These are phyloP conservation scores for Eutrema yunnanense DNA, from an alignment of 345 rosid species.

Conservation along the genomic window DNA sequence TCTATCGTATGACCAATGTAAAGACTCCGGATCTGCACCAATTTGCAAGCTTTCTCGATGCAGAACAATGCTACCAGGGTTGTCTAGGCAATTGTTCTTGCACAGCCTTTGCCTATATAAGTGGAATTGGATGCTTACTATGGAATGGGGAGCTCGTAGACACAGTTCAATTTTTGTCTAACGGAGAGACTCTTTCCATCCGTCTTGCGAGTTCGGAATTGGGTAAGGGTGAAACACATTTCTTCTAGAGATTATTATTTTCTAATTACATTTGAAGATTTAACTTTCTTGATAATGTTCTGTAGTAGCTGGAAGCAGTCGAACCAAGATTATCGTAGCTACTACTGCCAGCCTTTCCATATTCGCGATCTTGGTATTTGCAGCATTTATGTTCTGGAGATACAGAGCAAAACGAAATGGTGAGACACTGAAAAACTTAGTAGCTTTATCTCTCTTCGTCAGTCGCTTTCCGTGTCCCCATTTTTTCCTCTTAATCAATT, in stretches of 20 bases:
- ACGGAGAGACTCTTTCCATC: slow-evolving; percentile 15
- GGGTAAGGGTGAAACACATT: slow-evolving; percentile 13
- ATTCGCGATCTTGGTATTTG: neutral
- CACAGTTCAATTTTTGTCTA: slow-evolving; percentile 12
- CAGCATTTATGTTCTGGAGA: slow-evolving; percentile 5
- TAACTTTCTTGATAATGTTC: neutral
- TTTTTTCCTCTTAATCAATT: neutral
- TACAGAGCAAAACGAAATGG: slow-evolving; percentile 7
- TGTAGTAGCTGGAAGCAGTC: slow-evolving; percentile 14
- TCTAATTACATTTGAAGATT: neutral
- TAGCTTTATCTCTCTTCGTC: neutral
- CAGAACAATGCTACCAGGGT: slow-evolving; percentile 9
- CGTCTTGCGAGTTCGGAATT: slow-evolving; percentile 25
- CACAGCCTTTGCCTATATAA: slow-evolving; percentile 24
- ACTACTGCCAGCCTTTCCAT: slow-evolving; percentile 12
- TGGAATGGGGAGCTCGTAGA: slow-evolving; percentile 25
- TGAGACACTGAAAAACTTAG: neutral
- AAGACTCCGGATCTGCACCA: slow-evolving; percentile 29
- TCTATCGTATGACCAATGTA: slow-evolving; percentile 15
- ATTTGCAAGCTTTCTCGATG: slow-evolving; percentile 21
- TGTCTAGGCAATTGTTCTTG: slow-evolving; percentile 32
- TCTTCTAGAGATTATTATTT: neutral
- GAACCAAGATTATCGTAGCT: slow-evolving; percentile 1
- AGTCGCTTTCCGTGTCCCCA: neutral
- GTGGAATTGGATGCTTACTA: slow-evolving; percentile 27